Percentiles rank a stretch among this genome's conserved stretches.
phyloP scores from a whole-genome alignment of 1,284 basidiomycete genomes.

The Caloboletus firmus region DNA sequence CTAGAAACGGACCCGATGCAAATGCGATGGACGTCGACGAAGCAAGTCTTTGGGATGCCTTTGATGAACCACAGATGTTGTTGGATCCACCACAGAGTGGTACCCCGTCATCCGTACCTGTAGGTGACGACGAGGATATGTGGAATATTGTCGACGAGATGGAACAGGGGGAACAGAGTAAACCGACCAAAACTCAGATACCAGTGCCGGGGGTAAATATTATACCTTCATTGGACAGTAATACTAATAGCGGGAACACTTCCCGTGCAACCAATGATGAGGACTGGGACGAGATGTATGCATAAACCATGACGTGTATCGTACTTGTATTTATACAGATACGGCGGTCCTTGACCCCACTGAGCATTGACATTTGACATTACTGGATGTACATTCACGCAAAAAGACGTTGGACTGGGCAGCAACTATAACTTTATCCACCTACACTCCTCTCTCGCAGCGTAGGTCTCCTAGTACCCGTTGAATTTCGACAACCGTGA shows the following conservation, averaged over 20 bases:
- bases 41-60: slow-evolving; percentile 52
- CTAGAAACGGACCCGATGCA: slow-evolving; percentile 14
- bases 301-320: slow-evolving; percentile 24
- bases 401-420: too few species aligned
- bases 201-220: slow-evolving; percentile 25
- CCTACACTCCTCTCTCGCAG: not conserved
- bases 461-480: not conserved
- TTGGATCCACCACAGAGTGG: slow-evolving; percentile 13
- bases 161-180: slow-evolving; percentile 14
- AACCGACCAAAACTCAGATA: slow-evolving; percentile 10
- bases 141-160: slow-evolving; percentile 63
- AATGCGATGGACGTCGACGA: slow-evolving; percentile 47
- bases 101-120: slow-evolving; percentile 1
- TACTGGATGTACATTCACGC: too few species aligned
- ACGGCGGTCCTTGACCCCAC: too few species aligned
- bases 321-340: not conserved
- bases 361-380: too few species aligned
- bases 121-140: slow-evolving; percentile 61
- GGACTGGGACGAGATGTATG: slow-evolving; percentile 55
- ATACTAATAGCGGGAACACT: slow-evolving; percentile 6
- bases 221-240: slow-evolving; percentile 30
- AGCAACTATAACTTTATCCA: not conserved
- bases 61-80: slow-evolving; percentile 18
- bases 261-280: slow-evolving; percentile 37
- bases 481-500: slow-evolving; percentile 16